These are phyloP conservation scores for Backusella sp. DNA, from an alignment of 192 early-diverging fungal species.

Conservation along the genomic window DNA sequence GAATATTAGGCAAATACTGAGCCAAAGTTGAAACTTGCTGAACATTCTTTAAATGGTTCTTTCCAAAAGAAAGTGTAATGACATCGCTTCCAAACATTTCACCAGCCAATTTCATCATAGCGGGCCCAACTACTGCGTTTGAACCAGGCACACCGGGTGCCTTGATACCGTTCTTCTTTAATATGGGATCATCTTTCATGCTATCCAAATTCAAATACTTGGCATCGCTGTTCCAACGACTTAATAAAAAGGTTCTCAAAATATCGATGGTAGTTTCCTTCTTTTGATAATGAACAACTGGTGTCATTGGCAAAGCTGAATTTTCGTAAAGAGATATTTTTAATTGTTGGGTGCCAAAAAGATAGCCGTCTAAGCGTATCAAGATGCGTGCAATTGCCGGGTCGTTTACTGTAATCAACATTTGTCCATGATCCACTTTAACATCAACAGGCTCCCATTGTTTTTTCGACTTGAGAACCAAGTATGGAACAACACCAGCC, in stretches of 20 bases:
- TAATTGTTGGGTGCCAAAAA: conserved; percentile 17
- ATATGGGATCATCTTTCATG: conserved; percentile 29
- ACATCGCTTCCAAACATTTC: conserved; percentile 34
- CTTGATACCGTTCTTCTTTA: conserved; percentile 23
- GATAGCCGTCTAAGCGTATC: conserved; percentile 24
- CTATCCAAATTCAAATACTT: conserved; percentile 30
- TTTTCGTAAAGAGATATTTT: background rate
- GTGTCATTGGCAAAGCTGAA: background rate
- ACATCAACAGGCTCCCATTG: conserved; percentile 30
- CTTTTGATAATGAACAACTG: background rate
- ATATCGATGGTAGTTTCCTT: conserved; percentile 28
- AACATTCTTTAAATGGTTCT: conserved; percentile 37
- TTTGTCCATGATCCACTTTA: background rate
- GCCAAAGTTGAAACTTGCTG: conserved; percentile 36
- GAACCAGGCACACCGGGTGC: conserved; percentile 20
- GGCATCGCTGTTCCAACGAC: conserved; percentile 19
- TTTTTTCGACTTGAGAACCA: conserved; percentile 30
- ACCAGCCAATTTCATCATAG: conserved; percentile 34
- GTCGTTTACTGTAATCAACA: conserved; percentile 21
- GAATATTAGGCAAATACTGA: conserved; percentile 42
- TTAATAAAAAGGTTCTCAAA: conserved; percentile 23
- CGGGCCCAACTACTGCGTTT: conserved; percentile 24
- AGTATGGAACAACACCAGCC: conserved; percentile 17
- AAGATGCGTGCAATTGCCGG: conserved; percentile 15
- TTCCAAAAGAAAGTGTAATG: conserved; percentile 39